Evolutionary conservation across 352 stramenopile genomes (phyloP).

Genomic region (Aphanomyces astaci): DNA sequence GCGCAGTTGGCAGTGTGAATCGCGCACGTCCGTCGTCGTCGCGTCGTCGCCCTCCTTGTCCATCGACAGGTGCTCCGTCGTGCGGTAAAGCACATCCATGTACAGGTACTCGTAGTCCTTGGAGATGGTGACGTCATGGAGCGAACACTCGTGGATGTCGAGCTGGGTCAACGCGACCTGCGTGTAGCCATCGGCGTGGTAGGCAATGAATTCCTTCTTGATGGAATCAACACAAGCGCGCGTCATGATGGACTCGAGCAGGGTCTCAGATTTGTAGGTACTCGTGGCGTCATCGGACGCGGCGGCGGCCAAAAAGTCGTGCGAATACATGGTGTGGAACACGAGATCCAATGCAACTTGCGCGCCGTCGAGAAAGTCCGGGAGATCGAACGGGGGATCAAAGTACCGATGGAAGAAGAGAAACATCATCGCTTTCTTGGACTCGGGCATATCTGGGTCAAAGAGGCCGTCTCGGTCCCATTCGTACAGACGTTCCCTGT

Average conservation of each 20-base stretch:
- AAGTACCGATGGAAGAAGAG: constrained; percentile 14
- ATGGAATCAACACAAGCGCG: constrained; percentile 3
- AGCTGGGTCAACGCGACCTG: constrained; percentile 1
- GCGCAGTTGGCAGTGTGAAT: constrained; percentile 12
- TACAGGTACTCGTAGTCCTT: not conserved
- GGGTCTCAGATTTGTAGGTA: not conserved
- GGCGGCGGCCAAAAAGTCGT: not conserved
- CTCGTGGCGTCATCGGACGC: not conserved
- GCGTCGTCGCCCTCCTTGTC: not conserved
- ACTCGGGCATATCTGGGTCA: not conserved
- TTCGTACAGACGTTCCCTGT: not conserved
- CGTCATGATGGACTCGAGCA: constrained; percentile 11
- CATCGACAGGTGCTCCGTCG: not conserved
- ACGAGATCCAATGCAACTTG: constrained; percentile 20
- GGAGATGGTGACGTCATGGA: not conserved
- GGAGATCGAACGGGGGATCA: not conserved
- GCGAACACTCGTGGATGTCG: constrained; percentile 15
- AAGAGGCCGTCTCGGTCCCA: constrained; percentile 15
- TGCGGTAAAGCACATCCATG: constrained; percentile 3
- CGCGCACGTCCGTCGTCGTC: not conserved
- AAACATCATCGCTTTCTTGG: constrained; percentile 8
- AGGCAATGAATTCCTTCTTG: constrained; percentile 7
- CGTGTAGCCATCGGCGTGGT: not conserved
- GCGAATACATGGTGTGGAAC: constrained; percentile 14
- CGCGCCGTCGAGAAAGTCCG: constrained; percentile 16